Base-by-base conservation (phyloP, 2,329 filamentous ascomycete species). In the Elsinoe arachidis region DNA sequence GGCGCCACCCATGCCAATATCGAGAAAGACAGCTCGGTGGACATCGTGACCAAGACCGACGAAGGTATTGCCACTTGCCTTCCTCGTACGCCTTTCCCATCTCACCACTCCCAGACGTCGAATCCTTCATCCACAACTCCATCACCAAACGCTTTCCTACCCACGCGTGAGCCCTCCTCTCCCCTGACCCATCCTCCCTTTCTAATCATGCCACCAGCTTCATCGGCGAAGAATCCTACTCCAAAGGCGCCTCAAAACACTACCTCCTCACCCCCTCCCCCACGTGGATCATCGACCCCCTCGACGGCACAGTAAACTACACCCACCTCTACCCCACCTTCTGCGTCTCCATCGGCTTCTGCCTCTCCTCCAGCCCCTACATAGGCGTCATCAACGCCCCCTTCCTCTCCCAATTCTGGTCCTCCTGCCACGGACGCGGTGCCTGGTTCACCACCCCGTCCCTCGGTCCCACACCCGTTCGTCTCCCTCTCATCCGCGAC, bases 221-320 rank as follows among this genome's bases (percentile, higher is more conserved):
- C 69, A 77, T 90, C 37, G 87, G 87, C 60, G 87, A 91, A 71
- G 87, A 91, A 69, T 82, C 81, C 0, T 90, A 90, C 68, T 85
- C 84, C 43, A 82, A 84, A 64, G 83, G 85, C 37, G 68, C 80
- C 23, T 84, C 85, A 0, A 81, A 84, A 64, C 76, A 83, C 46
- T 90, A 90, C 66, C 78, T 90, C 4, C 83, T 90, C 60, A 74
- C 73, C 46, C 68, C 79, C 41, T 72, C 72, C 0, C 86, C 86
- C 43, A 89, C 87, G 33, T 90, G 87, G 87, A 82, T 84, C 65
- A 79, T 90, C 39, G 87, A 91, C 69, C 87, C 87, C 9, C 77
- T 90, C 26, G 87, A 90, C 66, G 86, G 85, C 74, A 90, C 87
- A 2, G 86, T 90, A 59, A 90, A 90, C 74, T 90, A 87, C 72